Base-by-base conservation (phyloP, 257 asterid genomes). In the Scutellaria barbata region DNA sequence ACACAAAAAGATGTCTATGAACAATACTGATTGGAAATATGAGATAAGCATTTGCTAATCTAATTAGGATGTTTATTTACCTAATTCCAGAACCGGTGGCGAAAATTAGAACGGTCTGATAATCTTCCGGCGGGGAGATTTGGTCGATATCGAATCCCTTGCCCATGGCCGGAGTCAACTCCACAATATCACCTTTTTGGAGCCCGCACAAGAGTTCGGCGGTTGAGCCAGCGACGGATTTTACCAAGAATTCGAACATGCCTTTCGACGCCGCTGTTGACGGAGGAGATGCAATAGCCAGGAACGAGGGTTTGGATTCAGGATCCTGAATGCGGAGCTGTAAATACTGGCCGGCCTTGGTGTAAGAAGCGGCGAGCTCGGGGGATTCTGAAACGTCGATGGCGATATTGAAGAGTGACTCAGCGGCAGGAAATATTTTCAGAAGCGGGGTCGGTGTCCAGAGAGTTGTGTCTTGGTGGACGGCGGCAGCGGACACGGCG, bases 61-160 rank as follows among this genome's bases (percentile, higher is more conserved):
- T 13, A 41, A 39, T 81, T 51, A 17, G 63, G 18, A 59, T 5
- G 64, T 39, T 20, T 14, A 25, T n/a, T 65, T 59, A 91, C 98
- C 99, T 95, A 41, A 95, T 92, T 79, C 99, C 99, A 68, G 99
- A 88, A 61, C 99, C 97, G 10, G 99, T 95, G 59, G 98, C 99
- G 81, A 95, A 95, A 81, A 95, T 83, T 35, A 95, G 84, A 74
- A 95, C 87, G 1, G 92, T 83, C 77, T 81, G 94, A 74, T 81
- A 90, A 60, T 59, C 66, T 16, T 95, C 82, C 1, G 92, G 86
- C 55, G 91, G 96, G 2, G 93, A 83, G 18, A 95, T 82, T 77
- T 60, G 87, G 69, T 86, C 90, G 11, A 87, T 59, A 60, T 85
- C 85, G 54, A 91, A 95, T 1, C 99, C 99, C 22, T 84, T 87